Percentiles rank a stretch among this genome's conserved stretches.
These are phyloP conservation scores for Pterocarpus santalinus DNA, from an alignment of 306 rosid genomes.

Conservation along the genomic window DNA sequence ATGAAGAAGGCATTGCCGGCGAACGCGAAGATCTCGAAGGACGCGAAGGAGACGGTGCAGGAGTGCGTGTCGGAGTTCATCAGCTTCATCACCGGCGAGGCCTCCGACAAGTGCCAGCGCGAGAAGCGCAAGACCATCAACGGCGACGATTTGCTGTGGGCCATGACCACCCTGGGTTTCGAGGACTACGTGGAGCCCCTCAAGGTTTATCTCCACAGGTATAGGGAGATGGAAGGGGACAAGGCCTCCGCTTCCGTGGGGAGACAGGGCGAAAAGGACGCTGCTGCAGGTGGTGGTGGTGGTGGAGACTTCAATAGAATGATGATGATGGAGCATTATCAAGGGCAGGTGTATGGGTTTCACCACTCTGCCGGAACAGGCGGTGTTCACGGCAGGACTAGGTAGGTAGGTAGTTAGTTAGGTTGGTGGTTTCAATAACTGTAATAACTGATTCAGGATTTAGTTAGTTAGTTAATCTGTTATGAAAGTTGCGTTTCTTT, in stretches of 20 bases:
- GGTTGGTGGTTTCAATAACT: neutral
- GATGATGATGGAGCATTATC: neutral
- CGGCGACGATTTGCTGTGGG: slow-evolving; percentile 78
- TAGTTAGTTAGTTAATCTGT: neutral
- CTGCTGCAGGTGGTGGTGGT: neutral
- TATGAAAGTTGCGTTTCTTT: neutral
- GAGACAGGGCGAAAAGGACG: neutral
- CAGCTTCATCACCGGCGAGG: no score
- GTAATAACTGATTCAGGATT: neutral
- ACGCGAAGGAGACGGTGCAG: slow-evolving; percentile 68
- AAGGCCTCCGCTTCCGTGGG: slow-evolving; percentile 28
- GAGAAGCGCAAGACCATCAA: slow-evolving; percentile 38
- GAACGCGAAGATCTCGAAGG: slow-evolving; percentile 77
- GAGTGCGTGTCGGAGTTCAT: no score
- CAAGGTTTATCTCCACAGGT: slow-evolving; percentile 70
- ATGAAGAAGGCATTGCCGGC: slow-evolving; percentile 86
- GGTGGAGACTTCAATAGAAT: neutral
- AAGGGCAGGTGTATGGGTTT: no score
- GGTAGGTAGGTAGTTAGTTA: neutral
- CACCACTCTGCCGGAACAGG: neutral
- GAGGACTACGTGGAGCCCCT: slow-evolving; percentile 75
- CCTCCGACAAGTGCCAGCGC: no score
- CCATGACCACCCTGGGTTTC: slow-evolving; percentile 73
- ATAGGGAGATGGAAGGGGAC: slow-evolving; percentile 76
- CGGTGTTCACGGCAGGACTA: neutral